phyloP scores from a whole-genome alignment of 2,329 filamentous ascomycete genomes.

The Pestalotiopsis sp. region DNA sequence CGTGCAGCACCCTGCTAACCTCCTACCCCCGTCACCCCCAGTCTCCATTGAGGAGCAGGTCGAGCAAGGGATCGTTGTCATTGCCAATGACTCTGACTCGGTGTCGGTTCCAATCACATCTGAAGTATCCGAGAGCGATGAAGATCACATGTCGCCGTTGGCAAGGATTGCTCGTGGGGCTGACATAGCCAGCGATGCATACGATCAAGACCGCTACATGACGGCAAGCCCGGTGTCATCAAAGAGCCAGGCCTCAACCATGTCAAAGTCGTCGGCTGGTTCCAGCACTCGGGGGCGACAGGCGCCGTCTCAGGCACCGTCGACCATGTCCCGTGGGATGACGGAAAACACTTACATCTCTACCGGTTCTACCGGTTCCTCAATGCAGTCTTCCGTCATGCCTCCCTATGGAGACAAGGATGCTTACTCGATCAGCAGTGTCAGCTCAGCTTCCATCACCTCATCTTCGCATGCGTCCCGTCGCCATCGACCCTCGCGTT shows the following conservation, averaged over 20 bases:
- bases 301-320: slow-evolving; percentile 54
- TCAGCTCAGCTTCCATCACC: slow-evolving; percentile 52
- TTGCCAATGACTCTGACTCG: slow-evolving; percentile 57
- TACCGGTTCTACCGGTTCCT: slow-evolving; percentile 55
- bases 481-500: slow-evolving; percentile 62
- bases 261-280: slow-evolving; percentile 56
- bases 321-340: slow-evolving; percentile 54
- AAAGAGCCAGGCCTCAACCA: slow-evolving; percentile 62
- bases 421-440: slow-evolving; percentile 57
- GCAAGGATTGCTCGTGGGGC: slow-evolving; percentile 75
- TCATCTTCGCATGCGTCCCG: slow-evolving; percentile 48
- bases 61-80: slow-evolving; percentile 53
- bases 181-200: slow-evolving; percentile 61
- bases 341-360: slow-evolving; percentile 73
- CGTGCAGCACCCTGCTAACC: slow-evolving; percentile 81
- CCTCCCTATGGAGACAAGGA: slow-evolving; percentile 44
- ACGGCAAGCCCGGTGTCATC: slow-evolving; percentile 69
- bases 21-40: slow-evolving; percentile 79
- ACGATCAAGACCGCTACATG: slow-evolving; percentile 62
- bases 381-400: slow-evolving; percentile 40
- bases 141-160: slow-evolving; percentile 75
- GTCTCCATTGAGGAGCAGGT: slow-evolving; percentile 76
- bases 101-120: slow-evolving; percentile 59
- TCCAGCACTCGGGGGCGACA: slow-evolving; percentile 56
- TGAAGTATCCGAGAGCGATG: slow-evolving; percentile 73